Percentiles rank a stretch among this genome's conserved stretches.
Evolutionary conservation across 768 basidiomycete genomes (phyloP).

Genomic region (Suillus discolor): DNA sequence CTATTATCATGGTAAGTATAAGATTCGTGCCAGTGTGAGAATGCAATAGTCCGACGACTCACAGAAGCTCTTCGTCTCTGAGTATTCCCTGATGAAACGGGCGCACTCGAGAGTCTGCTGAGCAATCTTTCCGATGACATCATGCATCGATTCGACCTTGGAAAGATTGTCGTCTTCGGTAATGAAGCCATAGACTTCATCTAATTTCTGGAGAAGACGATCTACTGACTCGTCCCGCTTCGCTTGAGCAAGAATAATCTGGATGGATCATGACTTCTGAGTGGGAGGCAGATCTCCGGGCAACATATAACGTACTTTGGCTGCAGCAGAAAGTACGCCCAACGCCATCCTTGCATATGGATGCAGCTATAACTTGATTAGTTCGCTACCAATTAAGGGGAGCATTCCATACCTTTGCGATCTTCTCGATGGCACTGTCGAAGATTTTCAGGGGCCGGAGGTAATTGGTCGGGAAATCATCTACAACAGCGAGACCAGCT

Average conservation of each 20-base stretch:
- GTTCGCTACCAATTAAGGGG: neutral
- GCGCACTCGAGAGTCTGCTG: slow-evolving; percentile 30
- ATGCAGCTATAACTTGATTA: slow-evolving; percentile 3
- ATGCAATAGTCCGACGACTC: neutral
- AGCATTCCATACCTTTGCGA: neutral
- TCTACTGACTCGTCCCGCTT: slow-evolving; percentile 2
- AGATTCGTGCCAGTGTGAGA: no score
- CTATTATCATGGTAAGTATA: neutral
- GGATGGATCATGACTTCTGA: no score
- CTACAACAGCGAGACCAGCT: neutral
- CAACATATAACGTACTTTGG: neutral
- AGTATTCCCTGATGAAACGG: slow-evolving; percentile 30
- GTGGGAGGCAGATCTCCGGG: neutral
- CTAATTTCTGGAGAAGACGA: neutral
- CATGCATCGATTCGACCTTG: neutral
- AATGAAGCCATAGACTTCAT: slow-evolving; percentile 1
- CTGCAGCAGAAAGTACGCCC: slow-evolving; percentile 4
- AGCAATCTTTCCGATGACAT: slow-evolving; percentile 8
- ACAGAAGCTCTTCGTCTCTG: slow-evolving; percentile 25
- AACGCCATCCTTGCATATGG: slow-evolving; percentile 11
- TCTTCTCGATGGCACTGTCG: neutral
- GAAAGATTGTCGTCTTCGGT: neutral
- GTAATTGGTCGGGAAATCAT: slow-evolving; percentile 2
- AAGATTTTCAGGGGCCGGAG: slow-evolving; percentile 9
- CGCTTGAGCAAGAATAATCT: slow-evolving; percentile 8